Evolutionary conservation across 176 grass and related monocot genomes (phyloP).

Genomic region (Chloris gayana): DNA sequence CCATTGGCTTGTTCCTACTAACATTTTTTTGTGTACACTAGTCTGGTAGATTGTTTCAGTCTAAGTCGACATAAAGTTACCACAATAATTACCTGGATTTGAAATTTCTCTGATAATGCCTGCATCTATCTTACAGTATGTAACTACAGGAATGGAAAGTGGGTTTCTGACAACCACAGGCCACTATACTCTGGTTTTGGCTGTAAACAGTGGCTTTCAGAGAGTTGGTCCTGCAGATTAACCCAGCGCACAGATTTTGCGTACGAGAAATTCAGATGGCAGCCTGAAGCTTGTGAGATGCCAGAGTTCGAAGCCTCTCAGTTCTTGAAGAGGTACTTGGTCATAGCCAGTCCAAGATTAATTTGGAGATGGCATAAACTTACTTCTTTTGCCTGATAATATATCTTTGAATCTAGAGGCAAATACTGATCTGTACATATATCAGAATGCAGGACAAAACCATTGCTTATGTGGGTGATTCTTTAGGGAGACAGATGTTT

Average conservation of each 20-base stretch:
- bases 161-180: conserved; percentile 64
- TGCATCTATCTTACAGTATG: conserved; percentile 55
- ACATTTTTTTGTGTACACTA: background rate
- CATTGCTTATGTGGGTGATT: conserved; percentile 90
- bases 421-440: conserved; percentile 48
- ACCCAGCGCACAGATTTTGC: conserved; percentile 76
- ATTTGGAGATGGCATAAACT: conserved; percentile 38
- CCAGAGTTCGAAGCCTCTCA: conserved; percentile 63
- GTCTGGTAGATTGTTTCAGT: conserved; percentile 14
- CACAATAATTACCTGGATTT: background rate
- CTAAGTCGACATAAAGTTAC: conserved; percentile 9
- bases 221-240: conserved; percentile 85
- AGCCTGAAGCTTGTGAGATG: conserved; percentile 75
- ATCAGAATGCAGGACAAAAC: conserved; percentile 96
- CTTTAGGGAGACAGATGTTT: conserved; percentile 90
- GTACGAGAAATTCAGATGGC: conserved; percentile 89
- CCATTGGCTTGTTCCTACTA: background rate
- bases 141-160: conserved; percentile 76
- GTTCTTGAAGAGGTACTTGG: conserved; percentile 77
- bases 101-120: conserved; percentile 39
- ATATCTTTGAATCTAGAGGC: background rate
- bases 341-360: conserved; percentile 30
- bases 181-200: conserved; percentile 83
- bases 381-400: conserved; percentile 19
- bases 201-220: conserved; percentile 86